Evolutionary conservation across 257 asterid genomes (phyloP).

Genomic region (Anisodus acutangulus): DNA sequence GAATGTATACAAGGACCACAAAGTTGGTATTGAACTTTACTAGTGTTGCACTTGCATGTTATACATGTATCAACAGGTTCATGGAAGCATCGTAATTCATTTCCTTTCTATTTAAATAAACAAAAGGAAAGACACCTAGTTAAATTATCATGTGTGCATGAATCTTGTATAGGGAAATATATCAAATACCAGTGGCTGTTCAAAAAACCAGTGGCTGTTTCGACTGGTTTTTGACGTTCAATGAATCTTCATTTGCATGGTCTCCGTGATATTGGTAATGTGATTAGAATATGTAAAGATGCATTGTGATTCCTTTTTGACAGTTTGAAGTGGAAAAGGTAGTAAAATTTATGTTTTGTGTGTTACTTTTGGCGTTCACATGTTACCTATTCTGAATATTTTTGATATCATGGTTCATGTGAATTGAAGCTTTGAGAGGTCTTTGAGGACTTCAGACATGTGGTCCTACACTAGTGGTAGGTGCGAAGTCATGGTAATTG

Average conservation of each 20-base stretch:
- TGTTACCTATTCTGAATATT: background rate
- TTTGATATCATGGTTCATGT: conserved; percentile 16
- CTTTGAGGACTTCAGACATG: background rate
- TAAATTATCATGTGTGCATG: background rate
- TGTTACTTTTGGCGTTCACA: background rate
- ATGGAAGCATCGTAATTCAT: background rate
- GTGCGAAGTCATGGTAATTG: background rate
- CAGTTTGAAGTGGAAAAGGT: background rate
- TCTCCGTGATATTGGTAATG: background rate
- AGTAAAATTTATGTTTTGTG: background rate
- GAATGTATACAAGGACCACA: background rate
- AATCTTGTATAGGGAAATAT: background rate
- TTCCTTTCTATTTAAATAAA: background rate
- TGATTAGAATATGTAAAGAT: conserved; percentile 16
- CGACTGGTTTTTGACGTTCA: background rate
- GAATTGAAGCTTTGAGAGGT: background rate
- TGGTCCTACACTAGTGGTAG: background rate
- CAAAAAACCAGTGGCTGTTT: background rate
- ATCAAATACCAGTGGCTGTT: background rate
- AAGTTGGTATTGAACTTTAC: conserved; percentile 14
- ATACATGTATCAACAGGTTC: background rate
- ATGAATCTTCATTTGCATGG: background rate
- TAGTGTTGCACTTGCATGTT: background rate
- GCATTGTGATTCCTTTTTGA: conserved; percentile 4
- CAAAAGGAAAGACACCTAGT: conserved; percentile 11